A percentile compares a stretch with the other conserved stretches of the same genome.
phyloP scores from a whole-genome alignment of 331 rosid species.

The Erythrophleum ivorense region DNA sequence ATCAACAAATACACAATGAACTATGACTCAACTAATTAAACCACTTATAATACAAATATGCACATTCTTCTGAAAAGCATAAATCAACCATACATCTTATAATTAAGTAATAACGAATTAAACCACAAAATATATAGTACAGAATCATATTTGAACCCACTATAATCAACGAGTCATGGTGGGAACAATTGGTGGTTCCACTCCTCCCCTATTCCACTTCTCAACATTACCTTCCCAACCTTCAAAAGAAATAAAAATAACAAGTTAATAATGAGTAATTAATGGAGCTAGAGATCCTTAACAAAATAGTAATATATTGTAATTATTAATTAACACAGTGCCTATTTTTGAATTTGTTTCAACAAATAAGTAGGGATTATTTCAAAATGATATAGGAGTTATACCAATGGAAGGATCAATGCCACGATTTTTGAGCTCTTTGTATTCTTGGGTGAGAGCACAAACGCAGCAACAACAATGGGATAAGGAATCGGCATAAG shows the following conservation, averaged over 20 bases:
- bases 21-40: background rate
- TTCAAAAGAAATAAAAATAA: background rate
- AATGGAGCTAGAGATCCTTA: background rate
- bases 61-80: background rate
- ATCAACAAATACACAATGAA: background rate
- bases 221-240: constrained; percentile 51
- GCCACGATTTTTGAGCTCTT: constrained; percentile 6
- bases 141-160: background rate
- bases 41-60: background rate
- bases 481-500: background rate
- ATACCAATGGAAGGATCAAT: constrained; percentile 9
- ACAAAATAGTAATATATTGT: background rate
- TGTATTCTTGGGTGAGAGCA: constrained; percentile 22
- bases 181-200: constrained; percentile 40
- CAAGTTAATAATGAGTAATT: background rate
- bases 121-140: background rate
- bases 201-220: constrained; percentile 45
- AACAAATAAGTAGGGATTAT: too few relatives aligned
- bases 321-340: too few relatives aligned
- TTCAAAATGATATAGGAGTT: too few relatives aligned
- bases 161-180: constrained; percentile 27
- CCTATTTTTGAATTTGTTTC: too few relatives aligned
- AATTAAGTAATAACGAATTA: background rate
- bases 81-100: background rate
- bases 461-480: constrained; percentile 7